Evolutionary conservation across 805 yeast species (phyloP).

Genomic region (Kazachstania psychrophila): DNA sequence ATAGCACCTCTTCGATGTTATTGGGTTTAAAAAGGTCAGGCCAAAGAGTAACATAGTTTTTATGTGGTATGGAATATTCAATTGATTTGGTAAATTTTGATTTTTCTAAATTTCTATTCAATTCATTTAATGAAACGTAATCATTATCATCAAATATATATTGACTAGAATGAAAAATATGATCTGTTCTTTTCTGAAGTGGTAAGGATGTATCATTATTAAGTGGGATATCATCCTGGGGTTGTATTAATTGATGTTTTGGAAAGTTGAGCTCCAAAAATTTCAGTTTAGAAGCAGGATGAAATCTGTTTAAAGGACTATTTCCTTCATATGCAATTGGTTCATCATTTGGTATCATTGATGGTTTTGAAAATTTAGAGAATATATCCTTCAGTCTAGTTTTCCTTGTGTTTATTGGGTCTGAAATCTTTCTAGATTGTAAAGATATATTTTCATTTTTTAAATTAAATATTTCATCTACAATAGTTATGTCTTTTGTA

Average conservation of each 20-base stretch:
- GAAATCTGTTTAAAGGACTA: slow-evolving; percentile 9
- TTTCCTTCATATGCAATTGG: background rate
- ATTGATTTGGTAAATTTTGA: background rate
- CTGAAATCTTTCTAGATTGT: slow-evolving; percentile 6
- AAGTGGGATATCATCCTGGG: background rate
- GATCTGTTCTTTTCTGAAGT: background rate
- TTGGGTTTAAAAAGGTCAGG: slow-evolving; percentile 26
- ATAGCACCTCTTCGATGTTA: slow-evolving; percentile 23
- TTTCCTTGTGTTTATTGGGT: slow-evolving; percentile 15
- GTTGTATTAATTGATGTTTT: slow-evolving; percentile 8
- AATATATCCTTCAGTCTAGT: slow-evolving; percentile 21
- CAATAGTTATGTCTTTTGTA: background rate
- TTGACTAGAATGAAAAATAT: background rate
- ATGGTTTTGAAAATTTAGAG: slow-evolving; percentile 5
- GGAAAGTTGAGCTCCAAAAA: slow-evolving; percentile 18
- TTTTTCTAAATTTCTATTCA: background rate
- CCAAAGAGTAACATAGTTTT: slow-evolving; percentile 19
- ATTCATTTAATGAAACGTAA: slow-evolving; percentile 10
- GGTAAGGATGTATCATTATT: background rate
- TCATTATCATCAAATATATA: slow-evolving; percentile 9
- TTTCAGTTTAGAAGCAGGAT: slow-evolving; percentile 14
- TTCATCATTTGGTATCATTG: background rate
- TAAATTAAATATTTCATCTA: slow-evolving; percentile 2
- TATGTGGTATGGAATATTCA: background rate
- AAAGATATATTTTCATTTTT: slow-evolving; percentile 3